Base-by-base conservation (phyloP, 768 basidiomycete genomes). In the Filobasidium floriforme region DNA sequence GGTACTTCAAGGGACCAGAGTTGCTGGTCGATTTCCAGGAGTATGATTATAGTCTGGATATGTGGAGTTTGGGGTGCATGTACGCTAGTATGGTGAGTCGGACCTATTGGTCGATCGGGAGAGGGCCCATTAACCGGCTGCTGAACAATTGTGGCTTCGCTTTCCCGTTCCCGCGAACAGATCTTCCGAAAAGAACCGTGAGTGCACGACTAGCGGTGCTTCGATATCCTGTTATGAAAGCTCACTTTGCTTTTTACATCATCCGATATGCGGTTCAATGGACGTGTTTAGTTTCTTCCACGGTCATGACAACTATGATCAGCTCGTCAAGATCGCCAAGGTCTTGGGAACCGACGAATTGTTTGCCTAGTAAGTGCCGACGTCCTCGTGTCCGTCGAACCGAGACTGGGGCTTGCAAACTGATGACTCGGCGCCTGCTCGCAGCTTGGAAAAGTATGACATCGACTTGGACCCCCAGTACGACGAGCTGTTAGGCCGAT, bases 1-100 rank as follows among this genome's bases (percentile, higher is more conserved):
- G 94, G 72, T 97, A 97, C 82, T 98, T 96, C 83, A 98, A 98
- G 78, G 94, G 93, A 0, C 94, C 93, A 6, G 94, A 98, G 79
- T 82, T 97, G 65, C 82, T 97, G 65, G 92, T 97, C 67, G 93
- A 97, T 79, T 97, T 96, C 82, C 94, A 96, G 78, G 92, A 96
- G 77, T 98, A 98, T 71, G 94, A 98, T 79, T 96, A 96, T 77
- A 90, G 89, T 79, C 80, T 97, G 72, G 93, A 98, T 78, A 91
- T 98, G 90, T 98, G 94, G 94, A 92, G 90, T 81, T 87, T 89
- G 75, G 94, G 94, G 19, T 97, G 94, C 77, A 98, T 94, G 92
- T 96, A 94, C 79, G 94, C 94, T 10, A 92, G 90, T 19, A 97
- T 98, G 94, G 93, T 94, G 75, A 71, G 84, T 72, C 29, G 49